These are phyloP conservation scores for Emergomyces africanus DNA, from an alignment of 2,329 filamentous ascomycete species.

Conservation along the genomic window DNA sequence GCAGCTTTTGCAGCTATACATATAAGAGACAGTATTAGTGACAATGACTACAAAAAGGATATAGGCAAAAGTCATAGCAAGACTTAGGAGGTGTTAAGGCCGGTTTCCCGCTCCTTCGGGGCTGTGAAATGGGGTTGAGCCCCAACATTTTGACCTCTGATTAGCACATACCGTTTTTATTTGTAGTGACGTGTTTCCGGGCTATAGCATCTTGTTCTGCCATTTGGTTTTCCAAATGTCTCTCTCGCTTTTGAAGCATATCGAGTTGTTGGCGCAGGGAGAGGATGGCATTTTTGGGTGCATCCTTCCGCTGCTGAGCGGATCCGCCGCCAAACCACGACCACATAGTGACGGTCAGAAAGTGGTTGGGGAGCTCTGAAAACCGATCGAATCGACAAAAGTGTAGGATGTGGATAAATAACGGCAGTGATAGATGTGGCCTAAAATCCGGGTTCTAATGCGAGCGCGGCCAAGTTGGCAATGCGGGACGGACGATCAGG, in stretches of 20 bases:
- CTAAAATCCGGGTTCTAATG: neutral
- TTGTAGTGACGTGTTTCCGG: slow-evolving; percentile 73
- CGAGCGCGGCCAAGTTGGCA: neutral
- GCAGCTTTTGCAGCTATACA: slow-evolving; percentile 72
- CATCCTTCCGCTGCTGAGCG: slow-evolving; percentile 79
- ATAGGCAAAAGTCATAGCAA: neutral
- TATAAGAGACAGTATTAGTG: slow-evolving; percentile 2
- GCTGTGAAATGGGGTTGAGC: neutral
- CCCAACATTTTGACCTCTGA: neutral
- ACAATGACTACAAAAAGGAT: neutral
- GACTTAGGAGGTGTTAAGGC: neutral
- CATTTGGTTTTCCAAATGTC: slow-evolving; percentile 81
- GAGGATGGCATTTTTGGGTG: slow-evolving; percentile 92
- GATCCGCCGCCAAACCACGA: slow-evolving; percentile 83
- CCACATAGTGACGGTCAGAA: slow-evolving; percentile 44
- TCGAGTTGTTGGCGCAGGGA: slow-evolving; percentile 77
- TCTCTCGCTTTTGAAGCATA: slow-evolving; percentile 95
- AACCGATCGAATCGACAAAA: slow-evolving; percentile 1
- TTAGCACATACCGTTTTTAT: slow-evolving; percentile 67
- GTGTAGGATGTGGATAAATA: neutral
- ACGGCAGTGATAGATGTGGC: slow-evolving; percentile 2
- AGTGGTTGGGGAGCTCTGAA: neutral
- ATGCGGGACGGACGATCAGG: neutral
- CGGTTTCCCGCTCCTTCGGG: neutral
- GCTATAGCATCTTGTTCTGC: slow-evolving; percentile 82